Percentiles rank a stretch among this genome's conserved stretches.
Conservation (phyloP, 306 rosid genomes). For the Quercus mongolica region DNA sequence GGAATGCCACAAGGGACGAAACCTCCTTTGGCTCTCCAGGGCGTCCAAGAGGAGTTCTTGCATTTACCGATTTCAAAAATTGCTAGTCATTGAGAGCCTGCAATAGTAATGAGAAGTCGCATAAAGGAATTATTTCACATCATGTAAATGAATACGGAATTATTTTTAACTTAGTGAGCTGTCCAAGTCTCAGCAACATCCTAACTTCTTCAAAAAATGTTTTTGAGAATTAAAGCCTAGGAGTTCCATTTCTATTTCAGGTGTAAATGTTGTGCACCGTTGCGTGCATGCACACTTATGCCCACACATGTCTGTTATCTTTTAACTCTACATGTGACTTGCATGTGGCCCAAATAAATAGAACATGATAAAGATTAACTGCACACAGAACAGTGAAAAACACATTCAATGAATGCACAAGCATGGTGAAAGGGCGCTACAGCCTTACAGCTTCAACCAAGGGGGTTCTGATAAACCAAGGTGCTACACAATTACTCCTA, state of each 20-base stretch:
- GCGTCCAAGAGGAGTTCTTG: neutral
- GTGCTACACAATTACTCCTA: neutral
- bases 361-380: too few relatives aligned
- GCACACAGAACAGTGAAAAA: too few relatives aligned
- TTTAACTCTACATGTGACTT: neutral
- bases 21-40: neutral
- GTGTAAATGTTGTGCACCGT: too few relatives aligned
- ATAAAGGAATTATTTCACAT: neutral
- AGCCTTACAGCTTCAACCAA: neutral
- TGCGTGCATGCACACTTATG: too few relatives aligned
- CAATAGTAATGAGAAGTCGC: neutral
- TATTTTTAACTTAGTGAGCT: neutral
- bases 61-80: neutral
- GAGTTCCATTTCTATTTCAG: too few relatives aligned
- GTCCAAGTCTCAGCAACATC: neutral
- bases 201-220: too few relatives aligned
- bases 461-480: neutral
- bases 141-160: neutral
- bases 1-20: neutral
- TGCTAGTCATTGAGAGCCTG: neutral
- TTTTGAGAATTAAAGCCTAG: too few relatives aligned
- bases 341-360: conserved; percentile 29
- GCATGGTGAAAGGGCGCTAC: neutral
- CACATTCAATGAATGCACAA: neutral
- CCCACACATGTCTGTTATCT: too few relatives aligned